These are phyloP conservation scores for Boletus sp. DNA, from an alignment of 1,284 basidiomycete species.

Conservation along the genomic window DNA sequence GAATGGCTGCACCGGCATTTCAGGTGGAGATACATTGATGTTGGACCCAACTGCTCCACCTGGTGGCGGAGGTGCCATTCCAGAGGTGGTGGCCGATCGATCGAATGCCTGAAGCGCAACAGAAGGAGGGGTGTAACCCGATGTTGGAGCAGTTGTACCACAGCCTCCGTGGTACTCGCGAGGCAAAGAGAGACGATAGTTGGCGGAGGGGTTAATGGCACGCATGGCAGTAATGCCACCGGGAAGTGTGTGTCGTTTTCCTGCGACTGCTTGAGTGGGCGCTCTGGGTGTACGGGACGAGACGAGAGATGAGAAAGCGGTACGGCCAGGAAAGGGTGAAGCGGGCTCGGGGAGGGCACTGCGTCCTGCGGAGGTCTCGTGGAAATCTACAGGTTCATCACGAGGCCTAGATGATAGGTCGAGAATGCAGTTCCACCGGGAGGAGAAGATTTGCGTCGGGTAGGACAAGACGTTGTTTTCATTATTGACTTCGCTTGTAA, in stretches of 20 bases:
- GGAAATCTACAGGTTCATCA: constrained; percentile 22
- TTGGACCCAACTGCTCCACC: constrained; percentile 1
- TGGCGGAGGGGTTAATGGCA: constrained; percentile 38
- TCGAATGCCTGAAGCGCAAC: constrained; percentile 38
- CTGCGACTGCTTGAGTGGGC: constrained; percentile 41
- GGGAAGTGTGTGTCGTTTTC: constrained; percentile 56
- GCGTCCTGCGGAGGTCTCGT: constrained; percentile 31
- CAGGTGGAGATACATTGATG: constrained; percentile 4
- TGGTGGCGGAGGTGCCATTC: constrained; percentile 33
- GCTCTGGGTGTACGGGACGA: constrained; percentile 20
- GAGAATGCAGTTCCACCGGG: constrained; percentile 83
- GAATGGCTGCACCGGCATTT: constrained; percentile 17
- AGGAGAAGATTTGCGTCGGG: constrained; percentile 72
- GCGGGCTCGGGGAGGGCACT: constrained; percentile 67
- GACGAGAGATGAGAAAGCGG: constrained; percentile 23
- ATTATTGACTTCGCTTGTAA: constrained; percentile 19
- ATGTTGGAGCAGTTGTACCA: constrained; percentile 7
- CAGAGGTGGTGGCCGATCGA: constrained; percentile 49
- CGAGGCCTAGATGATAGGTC: constrained; percentile 56
- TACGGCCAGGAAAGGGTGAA: constrained; percentile 61
- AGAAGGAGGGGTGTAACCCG: constrained; percentile 37
- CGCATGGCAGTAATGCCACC: constrained; percentile 35
- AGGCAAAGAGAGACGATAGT: constrained; percentile 28
- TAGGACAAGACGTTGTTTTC: constrained; percentile 36
- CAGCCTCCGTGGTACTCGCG: constrained; percentile 28